Evolutionary conservation across 495 filamentous ascomycete species (phyloP), one percentile per base, ranked within the genome.

Genomic region (Aspergillus leporis): DNA sequence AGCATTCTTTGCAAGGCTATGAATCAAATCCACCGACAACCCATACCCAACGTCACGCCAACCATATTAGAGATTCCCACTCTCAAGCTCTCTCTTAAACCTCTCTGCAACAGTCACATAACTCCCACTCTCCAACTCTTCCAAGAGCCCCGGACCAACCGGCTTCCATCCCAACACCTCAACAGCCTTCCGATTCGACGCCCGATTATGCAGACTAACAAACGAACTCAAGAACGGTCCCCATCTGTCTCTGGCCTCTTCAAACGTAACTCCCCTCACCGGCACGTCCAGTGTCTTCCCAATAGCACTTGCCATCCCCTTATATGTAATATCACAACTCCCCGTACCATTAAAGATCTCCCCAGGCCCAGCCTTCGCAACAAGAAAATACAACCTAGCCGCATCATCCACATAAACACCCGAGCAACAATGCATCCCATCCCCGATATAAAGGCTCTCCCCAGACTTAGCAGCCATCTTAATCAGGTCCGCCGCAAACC

Each of bases 391-490:
- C 7, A 77, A 45, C 25, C 34, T 30, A 3, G 80, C 79, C 16
- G 75, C 69, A 59, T 83, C 81, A 10, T 63, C 51, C 4, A 71
- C 62, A 55, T 81, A 74, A 4, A 70, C 70, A 18, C 74, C 71
- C 19, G 73, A 71, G 71, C 77, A 79, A 32, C 71, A 68, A 50
- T 77, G 73, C 14, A 65, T 53, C 0, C 79, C 81, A 7, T 75
- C 70, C n/a, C 66, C 75, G 14, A 82, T 54, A 60, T 81, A 83
- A 2, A 67, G 62, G 0, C 71, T 70, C 30, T 69, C 61, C 16
- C 70, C 71, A 16, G 71, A 73, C 10, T 64, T 41, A 0, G 56
- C 60, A 3, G 76, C 80, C 13, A 69, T 51, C 10, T 60, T 58
- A 46, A 74, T 63, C 4, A 78, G 56, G 54, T 54, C 56, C 1